Percentiles rank a stretch among this genome's conserved stretches.
Evolutionary conservation across 2,329 filamentous ascomycete genomes (phyloP).

Genomic region (Beauveria sp.): DNA sequence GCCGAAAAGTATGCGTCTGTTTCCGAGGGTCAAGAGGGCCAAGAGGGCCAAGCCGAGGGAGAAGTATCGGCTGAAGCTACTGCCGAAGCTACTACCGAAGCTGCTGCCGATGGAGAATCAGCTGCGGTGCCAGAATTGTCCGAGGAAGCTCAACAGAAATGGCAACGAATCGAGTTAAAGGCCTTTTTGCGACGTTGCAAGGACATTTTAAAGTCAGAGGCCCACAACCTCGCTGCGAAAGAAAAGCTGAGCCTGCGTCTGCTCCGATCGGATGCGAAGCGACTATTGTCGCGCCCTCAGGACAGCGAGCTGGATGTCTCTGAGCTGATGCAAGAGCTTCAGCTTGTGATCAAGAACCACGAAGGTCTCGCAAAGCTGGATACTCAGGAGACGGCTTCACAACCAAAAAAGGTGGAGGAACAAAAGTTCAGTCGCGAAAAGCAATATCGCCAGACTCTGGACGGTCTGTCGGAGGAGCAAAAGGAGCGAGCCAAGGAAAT

Average conservation of each 20-base stretch:
- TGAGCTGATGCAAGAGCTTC: constrained; percentile 26
- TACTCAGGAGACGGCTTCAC: constrained; percentile 12
- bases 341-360: constrained; percentile 26
- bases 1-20: constrained; percentile 12
- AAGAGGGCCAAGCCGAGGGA: neutral
- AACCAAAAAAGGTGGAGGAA: constrained; percentile 1
- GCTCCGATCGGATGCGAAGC: constrained; percentile 60
- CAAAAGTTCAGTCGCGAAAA: constrained; percentile 21
- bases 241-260: constrained; percentile 68
- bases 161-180: neutral
- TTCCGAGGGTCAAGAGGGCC: neutral
- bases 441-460: constrained; percentile 27
- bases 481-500: constrained; percentile 27
- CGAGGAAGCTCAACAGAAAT: neutral
- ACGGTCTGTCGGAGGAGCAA: constrained; percentile 25
- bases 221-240: constrained; percentile 42
- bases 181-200: neutral
- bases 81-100: constrained; percentile 13
- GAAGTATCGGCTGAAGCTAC: neutral
- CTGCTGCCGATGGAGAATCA: constrained; percentile 14
- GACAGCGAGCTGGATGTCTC: constrained; percentile 21
- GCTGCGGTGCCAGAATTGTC: constrained; percentile 2
- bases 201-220: constrained; percentile 13
- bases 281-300: constrained; percentile 43
- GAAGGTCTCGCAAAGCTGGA: constrained; percentile 20